Base-by-base conservation (phyloP, 108 stramenopile species). In the Pinguiococcus pyrenoidosus region DNA sequence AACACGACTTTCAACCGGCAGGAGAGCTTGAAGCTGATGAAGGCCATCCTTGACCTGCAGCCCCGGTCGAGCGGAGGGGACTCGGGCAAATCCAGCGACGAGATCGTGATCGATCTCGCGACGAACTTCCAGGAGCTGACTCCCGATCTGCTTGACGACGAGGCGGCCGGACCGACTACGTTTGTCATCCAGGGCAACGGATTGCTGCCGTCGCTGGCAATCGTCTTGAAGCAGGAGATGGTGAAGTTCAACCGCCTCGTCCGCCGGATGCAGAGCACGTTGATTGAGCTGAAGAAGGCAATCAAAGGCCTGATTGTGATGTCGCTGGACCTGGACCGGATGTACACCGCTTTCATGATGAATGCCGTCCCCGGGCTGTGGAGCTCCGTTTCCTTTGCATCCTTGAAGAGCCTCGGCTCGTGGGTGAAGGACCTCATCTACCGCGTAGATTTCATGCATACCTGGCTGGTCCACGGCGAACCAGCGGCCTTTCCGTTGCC, bases 211-310 rank as follows among this genome's bases (percentile, higher is more conserved):
- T 75, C 73, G n/a, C 60, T 77, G n/a, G 76, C 68, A 27, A 77
- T 72, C 8, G 73, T 74, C 20, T 59, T 77, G 26, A 47, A 51
- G 28, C 76, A 77, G 64, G 76, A 77, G 43, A 74, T 77, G 73
- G 68, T 71, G 25, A 74, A 74, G 25, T 77, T 77, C 71, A 77
- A 77, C 63, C 35, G 63, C 20, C 49, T 76, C 16, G 29, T 74
- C 7, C 5, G 37, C 22, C 29, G 29, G 8, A 72, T 74, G 68
- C 27, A 21, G 32, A n/a, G 32, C 2, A 43, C 52, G 13, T 46
- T 75, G n/a, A 33, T 18, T 9, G 73, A 75, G 41, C 52, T 77
- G 8, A 57, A 68, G 26, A 68, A 66, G 32, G 76, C 76, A 23
- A 75, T 77, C 51, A 54, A 54, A 20, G 76, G 76, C 4, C 41